Percentiles rank a stretch among this genome's conserved stretches.
Conservation (phyloP, 768 basidiomycete species). For the Leccinum uliginosum region DNA sequence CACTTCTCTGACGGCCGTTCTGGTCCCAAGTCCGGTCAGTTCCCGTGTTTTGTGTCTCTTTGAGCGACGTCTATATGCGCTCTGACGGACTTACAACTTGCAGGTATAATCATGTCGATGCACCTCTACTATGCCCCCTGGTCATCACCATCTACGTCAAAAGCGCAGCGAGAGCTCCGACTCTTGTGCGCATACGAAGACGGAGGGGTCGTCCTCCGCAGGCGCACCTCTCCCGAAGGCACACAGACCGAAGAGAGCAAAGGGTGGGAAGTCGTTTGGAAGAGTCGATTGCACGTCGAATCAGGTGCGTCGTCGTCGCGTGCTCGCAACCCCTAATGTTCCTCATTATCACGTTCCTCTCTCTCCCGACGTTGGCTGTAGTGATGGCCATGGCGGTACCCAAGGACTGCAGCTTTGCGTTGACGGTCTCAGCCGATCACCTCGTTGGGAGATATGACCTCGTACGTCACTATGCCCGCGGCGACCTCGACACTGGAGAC, state of each 20-base stretch:
- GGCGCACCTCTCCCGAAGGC: constrained; percentile 37
- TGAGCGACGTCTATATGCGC: constrained; percentile 47
- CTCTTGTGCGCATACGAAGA: constrained; percentile 81
- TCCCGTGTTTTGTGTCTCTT: not conserved
- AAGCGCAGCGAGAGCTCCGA: constrained; percentile 41
- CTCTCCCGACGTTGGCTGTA: constrained; percentile 20
- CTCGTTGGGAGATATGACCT: constrained; percentile 58
- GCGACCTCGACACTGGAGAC: not conserved
- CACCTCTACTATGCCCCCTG: constrained; percentile 49
- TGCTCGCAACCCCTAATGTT: too few species aligned
- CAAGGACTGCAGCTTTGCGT: not conserved
- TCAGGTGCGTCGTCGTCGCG: constrained; percentile 46
- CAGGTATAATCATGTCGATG: constrained; percentile 88
- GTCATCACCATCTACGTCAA: constrained; percentile 31
- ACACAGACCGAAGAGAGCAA: constrained; percentile 55
- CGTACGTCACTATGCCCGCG: constrained; percentile 30
- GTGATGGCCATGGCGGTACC: constrained; percentile 71
- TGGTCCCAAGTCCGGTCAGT: constrained; percentile 52
- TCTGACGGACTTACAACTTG: constrained; percentile 47
- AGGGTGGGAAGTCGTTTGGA: constrained; percentile 75
- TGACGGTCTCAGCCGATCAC: constrained; percentile 55
- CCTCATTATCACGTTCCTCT: not conserved
- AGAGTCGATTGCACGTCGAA: constrained; percentile 61
- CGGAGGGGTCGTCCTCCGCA: constrained; percentile 73
- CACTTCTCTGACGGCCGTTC: constrained; percentile 43